phyloP scores from a whole-genome alignment of 2,329 filamentous ascomycete genomes.

The Cercospora citrullina region DNA sequence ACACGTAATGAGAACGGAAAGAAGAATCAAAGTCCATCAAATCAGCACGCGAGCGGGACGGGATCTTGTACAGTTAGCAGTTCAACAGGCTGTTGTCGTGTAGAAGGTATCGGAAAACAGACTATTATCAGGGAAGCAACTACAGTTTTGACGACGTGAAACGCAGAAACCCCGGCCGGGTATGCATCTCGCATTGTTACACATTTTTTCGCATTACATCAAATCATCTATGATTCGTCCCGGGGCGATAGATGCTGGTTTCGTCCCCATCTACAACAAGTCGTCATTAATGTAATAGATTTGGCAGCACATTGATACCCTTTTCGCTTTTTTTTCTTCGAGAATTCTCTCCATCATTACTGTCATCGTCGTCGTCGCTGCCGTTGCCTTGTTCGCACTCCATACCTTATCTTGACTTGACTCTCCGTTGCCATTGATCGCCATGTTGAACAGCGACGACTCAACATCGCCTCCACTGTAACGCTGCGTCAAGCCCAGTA shows the following conservation, averaged over 20 bases:
- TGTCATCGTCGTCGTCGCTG: too few species aligned
- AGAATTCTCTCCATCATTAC: too few species aligned
- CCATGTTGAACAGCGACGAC: background rate
- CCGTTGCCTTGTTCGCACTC: too few species aligned
- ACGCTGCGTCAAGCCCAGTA: background rate
- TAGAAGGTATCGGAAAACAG: background rate
- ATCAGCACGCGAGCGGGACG: background rate
- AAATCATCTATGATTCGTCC: background rate
- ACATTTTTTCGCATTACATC: background rate
- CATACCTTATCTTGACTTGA: background rate
- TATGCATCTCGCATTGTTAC: conserved; percentile 10
- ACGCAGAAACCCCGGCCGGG: conserved; percentile 14
- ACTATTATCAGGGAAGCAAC: background rate
- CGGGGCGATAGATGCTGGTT: background rate
- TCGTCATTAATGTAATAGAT: background rate
- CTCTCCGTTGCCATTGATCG: background rate
- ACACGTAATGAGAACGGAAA: background rate
- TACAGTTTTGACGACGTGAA: conserved; percentile 4
- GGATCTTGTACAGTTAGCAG: conserved; percentile 13
- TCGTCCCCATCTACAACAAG: background rate
- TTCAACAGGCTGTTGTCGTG: conserved; percentile 12
- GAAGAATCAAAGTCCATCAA: background rate
- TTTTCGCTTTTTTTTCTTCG: background rate
- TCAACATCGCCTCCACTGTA: background rate
- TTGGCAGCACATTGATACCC: background rate